Base-by-base conservation (phyloP, 139 green algal species). In the Pseudopediastrum boryanum region DNA sequence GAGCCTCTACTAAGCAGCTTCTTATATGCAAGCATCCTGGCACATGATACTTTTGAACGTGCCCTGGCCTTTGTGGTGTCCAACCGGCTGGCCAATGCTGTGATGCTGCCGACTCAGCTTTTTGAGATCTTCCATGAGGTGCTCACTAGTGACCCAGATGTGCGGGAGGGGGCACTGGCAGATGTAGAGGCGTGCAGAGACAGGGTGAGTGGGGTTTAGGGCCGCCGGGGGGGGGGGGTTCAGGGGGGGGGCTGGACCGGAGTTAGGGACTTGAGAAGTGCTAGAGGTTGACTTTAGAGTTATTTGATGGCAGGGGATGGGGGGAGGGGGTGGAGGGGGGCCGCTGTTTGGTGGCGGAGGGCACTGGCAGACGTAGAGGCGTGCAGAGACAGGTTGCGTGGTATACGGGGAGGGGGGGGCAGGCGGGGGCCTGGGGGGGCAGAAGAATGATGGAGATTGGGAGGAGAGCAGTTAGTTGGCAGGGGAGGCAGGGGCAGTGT, bases 1-100 rank as follows among this genome's bases (percentile, higher is more conserved):
- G 96, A 99, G 88, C 95, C 96, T 1, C 78, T 95, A 1, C 87
- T 99, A 29, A 90, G 88, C n/a, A 95, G 86, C 75, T 98, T 96
- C 67, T 78, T 98, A 65, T 97, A 98, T 83, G 92, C 92, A n/a
- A 94, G 83, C 42, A 94, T 99, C 25, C 84, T 99, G 59, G 93
- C 89, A 46, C 97, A 99, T 70, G 72, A 86, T 44, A 89, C 81
- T 8, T 88, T 99, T 64, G 92, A 95, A 68, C 85, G 88, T 33
- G 83, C 90, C 2, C 75, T 99, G 51, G 91, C 94, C 0, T 98
- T 98, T 67, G 85, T 99, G 48, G 89, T 99, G 50, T 91, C 96
- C 50, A 99, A 98, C 88, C 96, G 97, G 66, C 89, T 99, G 52
- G 76, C 85, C 48, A 96, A 88, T 82, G 71, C 79, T 44, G 97